Percentiles rank a stretch among this genome's conserved stretches.
These are phyloP conservation scores for Aspergillus saccharolyticus DNA, from an alignment of 495 filamentous ascomycete species.

Conservation along the genomic window DNA sequence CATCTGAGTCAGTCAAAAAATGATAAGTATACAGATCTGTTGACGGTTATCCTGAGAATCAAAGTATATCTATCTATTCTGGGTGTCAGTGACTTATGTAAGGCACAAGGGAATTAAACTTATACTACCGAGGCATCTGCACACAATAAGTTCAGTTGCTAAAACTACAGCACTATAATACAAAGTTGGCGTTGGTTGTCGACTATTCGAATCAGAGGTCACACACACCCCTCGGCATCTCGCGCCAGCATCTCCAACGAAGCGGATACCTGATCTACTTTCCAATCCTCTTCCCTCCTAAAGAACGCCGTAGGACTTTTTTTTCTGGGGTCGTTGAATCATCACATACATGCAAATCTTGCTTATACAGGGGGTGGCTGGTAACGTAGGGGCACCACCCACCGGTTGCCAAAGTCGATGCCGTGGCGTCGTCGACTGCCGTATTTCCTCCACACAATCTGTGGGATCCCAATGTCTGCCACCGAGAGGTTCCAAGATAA, in stretches of 20 bases:
- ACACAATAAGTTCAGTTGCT: not conserved
- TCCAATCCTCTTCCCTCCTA: not conserved
- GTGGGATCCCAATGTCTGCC: constrained; percentile 79
- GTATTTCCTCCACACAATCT: constrained; percentile 80
- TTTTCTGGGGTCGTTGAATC: constrained; percentile 3
- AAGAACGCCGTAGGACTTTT: constrained; percentile 1
- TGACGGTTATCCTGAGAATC: too few species aligned
- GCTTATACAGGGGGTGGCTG: constrained; percentile 24
- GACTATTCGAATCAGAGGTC: not conserved
- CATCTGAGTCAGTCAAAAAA: too few species aligned
- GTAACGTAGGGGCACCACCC: constrained; percentile 59
- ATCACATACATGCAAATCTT: not conserved
- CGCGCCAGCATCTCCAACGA: not conserved
- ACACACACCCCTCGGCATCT: not conserved
- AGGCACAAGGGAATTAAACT: too few species aligned
- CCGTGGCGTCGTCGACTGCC: constrained; percentile 72
- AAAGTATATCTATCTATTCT: too few species aligned
- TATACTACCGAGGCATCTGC: too few species aligned
- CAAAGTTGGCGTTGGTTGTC: not conserved
- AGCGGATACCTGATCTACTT: too few species aligned
- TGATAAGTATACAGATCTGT: too few species aligned
- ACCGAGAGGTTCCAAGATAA: constrained; percentile 67
- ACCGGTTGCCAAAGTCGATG: constrained; percentile 77
- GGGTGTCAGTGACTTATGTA: too few species aligned
- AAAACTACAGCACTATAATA: not conserved